A percentile compares a stretch with the other conserved stretches of the same genome.
Conservation (phyloP, 176 grass and related monocot genomes). For the Miscanthus lutarioriparius region DNA sequence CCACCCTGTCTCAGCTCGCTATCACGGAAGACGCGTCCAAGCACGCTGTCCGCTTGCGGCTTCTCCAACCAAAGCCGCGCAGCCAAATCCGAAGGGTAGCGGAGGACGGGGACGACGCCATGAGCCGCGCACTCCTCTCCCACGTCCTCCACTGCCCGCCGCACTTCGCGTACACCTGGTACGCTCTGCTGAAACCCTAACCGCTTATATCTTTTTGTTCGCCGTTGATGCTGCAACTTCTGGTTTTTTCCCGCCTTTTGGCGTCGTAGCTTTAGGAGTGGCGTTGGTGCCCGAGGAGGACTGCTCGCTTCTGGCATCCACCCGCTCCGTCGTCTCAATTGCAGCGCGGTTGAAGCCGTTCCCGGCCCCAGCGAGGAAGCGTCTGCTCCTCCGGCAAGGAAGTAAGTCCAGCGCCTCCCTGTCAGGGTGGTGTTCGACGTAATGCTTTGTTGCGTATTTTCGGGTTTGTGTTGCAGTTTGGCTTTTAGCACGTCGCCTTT, state of each 20-base stretch:
- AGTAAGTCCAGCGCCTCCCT: constrained; percentile 22
- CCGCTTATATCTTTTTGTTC: background rate
- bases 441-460: constrained; percentile 2
- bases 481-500: background rate
- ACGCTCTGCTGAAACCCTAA: background rate
- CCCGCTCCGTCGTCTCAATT: constrained; percentile 35
- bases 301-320: constrained; percentile 21
- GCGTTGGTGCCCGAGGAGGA: constrained; percentile 31
- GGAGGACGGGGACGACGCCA: constrained; percentile 30
- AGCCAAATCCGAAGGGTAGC: constrained; percentile 38
- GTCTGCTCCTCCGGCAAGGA: constrained; percentile 36
- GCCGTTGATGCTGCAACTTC: background rate
- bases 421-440: constrained; percentile 33
- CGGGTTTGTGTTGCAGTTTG: background rate
- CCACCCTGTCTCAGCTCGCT: background rate
- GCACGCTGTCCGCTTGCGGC: constrained; percentile 21
- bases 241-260: background rate
- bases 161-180: constrained; percentile 36
- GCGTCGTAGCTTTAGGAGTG: constrained; percentile 35
- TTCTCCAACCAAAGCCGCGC: constrained; percentile 32
- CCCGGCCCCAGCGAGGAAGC: constrained; percentile 20
- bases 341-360: constrained; percentile 23
- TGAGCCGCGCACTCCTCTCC: constrained; percentile 57
- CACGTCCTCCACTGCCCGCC: constrained; percentile 55
- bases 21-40: background rate